These are phyloP conservation scores for Vararia minispora DNA, from an alignment of 768 basidiomycete species.

Conservation along the genomic window DNA sequence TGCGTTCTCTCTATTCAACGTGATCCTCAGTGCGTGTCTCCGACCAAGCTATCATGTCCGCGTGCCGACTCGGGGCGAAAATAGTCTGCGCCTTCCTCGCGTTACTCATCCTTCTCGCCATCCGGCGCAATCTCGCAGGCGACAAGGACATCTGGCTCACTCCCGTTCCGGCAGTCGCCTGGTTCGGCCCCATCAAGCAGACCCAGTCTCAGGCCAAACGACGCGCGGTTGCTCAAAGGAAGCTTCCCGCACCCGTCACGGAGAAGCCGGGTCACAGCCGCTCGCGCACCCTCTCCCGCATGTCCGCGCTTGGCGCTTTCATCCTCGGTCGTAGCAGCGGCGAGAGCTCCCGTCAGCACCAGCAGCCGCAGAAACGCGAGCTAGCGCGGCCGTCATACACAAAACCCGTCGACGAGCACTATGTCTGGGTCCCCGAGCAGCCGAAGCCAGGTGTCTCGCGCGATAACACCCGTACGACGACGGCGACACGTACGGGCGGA, in stretches of 20 bases:
- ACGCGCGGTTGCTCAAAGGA: too few relatives aligned
- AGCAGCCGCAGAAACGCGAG: constrained; percentile 8
- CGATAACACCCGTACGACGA: too few relatives aligned
- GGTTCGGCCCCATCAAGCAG: constrained; percentile 38
- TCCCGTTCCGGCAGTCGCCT: constrained; percentile 60
- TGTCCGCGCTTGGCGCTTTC: too few relatives aligned
- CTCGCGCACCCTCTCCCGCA: constrained; percentile 7
- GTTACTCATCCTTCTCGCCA: constrained; percentile 31
- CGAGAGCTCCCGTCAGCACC: constrained; percentile 9
- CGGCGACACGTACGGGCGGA: too few relatives aligned
- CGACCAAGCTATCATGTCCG: constrained; percentile 3
- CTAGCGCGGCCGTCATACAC: constrained; percentile 2
- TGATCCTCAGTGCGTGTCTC: constrained; percentile 44
- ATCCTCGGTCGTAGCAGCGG: too few relatives aligned
- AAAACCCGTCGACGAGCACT: constrained; percentile 11
- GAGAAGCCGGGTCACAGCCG: constrained; percentile 19
- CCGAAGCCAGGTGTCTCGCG: too few relatives aligned
- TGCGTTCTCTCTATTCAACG: constrained; percentile 72
- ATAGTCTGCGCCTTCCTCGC: constrained; percentile 39
- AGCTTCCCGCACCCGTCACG: constrained; percentile 32
- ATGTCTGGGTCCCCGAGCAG: constrained; percentile 5
- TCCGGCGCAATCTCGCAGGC: constrained; percentile 32
- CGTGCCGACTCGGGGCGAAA: constrained; percentile 7
- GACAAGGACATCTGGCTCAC: constrained; percentile 51
- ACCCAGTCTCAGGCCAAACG: too few relatives aligned